These are phyloP conservation scores for Lindgomyces ingoldianus DNA, from an alignment of 495 filamentous ascomycete species.

Conservation along the genomic window DNA sequence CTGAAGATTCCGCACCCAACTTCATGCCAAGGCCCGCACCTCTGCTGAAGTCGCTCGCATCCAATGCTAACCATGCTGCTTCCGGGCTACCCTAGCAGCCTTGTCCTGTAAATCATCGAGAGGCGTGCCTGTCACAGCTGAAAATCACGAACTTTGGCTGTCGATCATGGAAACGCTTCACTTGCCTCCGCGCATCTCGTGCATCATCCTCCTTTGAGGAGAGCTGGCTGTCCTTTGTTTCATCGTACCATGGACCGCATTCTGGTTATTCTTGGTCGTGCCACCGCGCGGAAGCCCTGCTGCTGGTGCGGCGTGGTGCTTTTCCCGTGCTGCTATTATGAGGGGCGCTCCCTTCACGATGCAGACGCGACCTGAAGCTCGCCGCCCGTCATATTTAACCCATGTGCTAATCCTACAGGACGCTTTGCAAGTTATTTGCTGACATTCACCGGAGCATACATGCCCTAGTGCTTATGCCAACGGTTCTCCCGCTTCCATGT, in stretches of 20 bases:
- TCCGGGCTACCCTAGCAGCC: constrained; percentile 31
- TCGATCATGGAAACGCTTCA: constrained; percentile 30
- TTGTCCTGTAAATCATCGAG: constrained; percentile 29
- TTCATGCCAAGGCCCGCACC: constrained; percentile 21
- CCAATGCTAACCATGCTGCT: constrained; percentile 14
- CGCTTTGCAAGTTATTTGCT: constrained; percentile 23
- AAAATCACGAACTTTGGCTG: constrained; percentile 24
- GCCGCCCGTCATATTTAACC: constrained; percentile 35
- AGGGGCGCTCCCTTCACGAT: constrained; percentile 17
- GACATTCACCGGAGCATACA: constrained; percentile 30
- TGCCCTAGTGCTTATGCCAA: constrained; percentile 37
- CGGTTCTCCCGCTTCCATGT: constrained; percentile 36
- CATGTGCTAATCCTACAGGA: constrained; percentile 34
- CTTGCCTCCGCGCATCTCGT: background rate
- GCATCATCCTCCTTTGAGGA: constrained; percentile 10
- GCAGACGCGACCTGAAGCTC: constrained; percentile 32
- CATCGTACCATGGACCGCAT: constrained; percentile 2
- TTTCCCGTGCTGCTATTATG: constrained; percentile 7
- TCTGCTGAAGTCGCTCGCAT: constrained; percentile 19
- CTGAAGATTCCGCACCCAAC: constrained; percentile 20
- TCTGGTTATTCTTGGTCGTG: constrained; percentile 3
- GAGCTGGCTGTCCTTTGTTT: constrained; percentile 23
- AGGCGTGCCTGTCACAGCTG: constrained; percentile 30
- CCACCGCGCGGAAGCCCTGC: background rate
- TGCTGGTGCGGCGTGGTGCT: constrained; percentile 12